Percentiles rank a stretch among this genome's conserved stretches.
Evolutionary conservation across 2,329 filamentous ascomycete species (phyloP).

Genomic region (Xylariaceae sp.): DNA sequence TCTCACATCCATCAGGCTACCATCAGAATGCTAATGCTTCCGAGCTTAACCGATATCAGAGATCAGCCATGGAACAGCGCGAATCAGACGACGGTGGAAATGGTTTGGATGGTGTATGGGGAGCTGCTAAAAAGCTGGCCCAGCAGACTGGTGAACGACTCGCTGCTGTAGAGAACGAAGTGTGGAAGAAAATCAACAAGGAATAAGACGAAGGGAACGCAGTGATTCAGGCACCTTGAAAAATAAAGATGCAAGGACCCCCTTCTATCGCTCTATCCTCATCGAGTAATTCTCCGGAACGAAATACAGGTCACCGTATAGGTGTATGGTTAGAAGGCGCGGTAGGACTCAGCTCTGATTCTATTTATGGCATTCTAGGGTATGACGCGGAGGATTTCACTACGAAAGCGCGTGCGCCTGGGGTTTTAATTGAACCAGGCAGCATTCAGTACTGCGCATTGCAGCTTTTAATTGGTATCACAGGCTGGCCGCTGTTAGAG

Average conservation of each 20-base stretch:
- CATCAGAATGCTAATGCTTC: slow-evolving; percentile 61
- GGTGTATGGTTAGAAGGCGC: slow-evolving; percentile 28
- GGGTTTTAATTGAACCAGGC: slow-evolving; percentile 9
- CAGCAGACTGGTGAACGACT: slow-evolving; percentile 63
- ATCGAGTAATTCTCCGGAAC: slow-evolving; percentile 21
- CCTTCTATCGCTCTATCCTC: slow-evolving; percentile 21
- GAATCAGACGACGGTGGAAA: slow-evolving; percentile 38
- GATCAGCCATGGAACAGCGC: slow-evolving; percentile 48
- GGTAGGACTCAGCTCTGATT: slow-evolving; percentile 29
- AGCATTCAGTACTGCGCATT: slow-evolving; percentile 12
- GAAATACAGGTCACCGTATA: slow-evolving; percentile 10
- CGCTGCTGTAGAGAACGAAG: slow-evolving; percentile 64
- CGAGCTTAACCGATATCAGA: slow-evolving; percentile 57
- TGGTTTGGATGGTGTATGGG: slow-evolving; percentile 56
- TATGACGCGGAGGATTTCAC: slow-evolving; percentile 21
- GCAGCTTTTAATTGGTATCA: slow-evolving; percentile 22
- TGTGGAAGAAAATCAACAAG: slow-evolving; percentile 70
- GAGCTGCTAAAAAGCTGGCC: slow-evolving; percentile 64
- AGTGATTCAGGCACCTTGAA: slow-evolving; percentile 7
- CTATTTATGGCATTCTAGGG: slow-evolving; percentile 32
- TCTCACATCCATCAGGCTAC: slow-evolving; percentile 62
- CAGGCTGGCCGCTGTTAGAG: slow-evolving; percentile 15
- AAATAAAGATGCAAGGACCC: slow-evolving; percentile 1
- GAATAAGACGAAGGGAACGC: slow-evolving; percentile 43
- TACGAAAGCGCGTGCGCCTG: slow-evolving; percentile 19